Percentiles rank a stretch among this genome's conserved stretches.
These are phyloP conservation scores for Drechslerella coelobrocha DNA, from an alignment of 2,329 filamentous ascomycete species.

Conservation along the genomic window DNA sequence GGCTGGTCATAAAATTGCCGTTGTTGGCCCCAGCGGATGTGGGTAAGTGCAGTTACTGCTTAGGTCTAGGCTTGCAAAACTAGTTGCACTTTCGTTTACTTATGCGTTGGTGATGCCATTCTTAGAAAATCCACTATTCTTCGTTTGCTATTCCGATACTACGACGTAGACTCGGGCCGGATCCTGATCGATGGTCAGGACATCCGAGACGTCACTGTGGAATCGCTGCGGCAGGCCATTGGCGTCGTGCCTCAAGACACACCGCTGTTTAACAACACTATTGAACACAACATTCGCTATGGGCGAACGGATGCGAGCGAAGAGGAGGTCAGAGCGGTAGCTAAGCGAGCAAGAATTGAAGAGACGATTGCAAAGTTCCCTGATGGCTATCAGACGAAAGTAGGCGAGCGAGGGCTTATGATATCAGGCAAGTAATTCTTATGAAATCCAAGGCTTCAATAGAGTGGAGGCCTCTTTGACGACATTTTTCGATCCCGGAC, in stretches of 20 bases:
- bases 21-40: constrained; percentile 93
- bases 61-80: too few relatives aligned
- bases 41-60: constrained; percentile 61
- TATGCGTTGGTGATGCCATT: too few relatives aligned
- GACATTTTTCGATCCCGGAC: too few relatives aligned
- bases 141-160: constrained; percentile 89
- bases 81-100: too few relatives aligned
- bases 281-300: constrained; percentile 94
- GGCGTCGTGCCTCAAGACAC: constrained; percentile 98
- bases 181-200: constrained; percentile 95
- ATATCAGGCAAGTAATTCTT: constrained; percentile 69
- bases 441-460: constrained; percentile 1
- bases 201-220: constrained; percentile 79
- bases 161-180: constrained; percentile 82
- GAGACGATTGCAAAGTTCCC: constrained; percentile 80
- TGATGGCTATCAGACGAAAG: constrained; percentile 87
- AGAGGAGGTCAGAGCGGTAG: constrained; percentile 77
- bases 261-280: constrained; percentile 94
- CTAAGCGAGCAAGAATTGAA: constrained; percentile 82
- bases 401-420: constrained; percentile 95
- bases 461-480: too few relatives aligned
- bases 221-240: constrained; percentile 82
- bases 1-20: constrained; percentile 91
- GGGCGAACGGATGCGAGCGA: constrained; percentile 78
- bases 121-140: constrained; percentile 82